Evolutionary conservation across 164 flowering plant genomes (phyloP).

Genomic region (Paratinospora sagittata): DNA sequence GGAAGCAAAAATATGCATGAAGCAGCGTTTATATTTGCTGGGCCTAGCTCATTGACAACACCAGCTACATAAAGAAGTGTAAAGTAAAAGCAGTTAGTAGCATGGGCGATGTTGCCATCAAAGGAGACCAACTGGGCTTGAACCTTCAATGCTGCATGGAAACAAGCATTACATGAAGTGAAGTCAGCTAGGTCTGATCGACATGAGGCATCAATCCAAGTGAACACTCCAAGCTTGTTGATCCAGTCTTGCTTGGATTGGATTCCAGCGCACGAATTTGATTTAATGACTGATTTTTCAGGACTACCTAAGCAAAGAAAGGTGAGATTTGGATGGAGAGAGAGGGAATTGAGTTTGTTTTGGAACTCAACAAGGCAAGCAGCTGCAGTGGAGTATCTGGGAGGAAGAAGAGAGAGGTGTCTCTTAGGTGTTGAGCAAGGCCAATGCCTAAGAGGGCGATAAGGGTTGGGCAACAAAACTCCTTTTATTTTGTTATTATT

Average conservation of each 20-base stretch:
- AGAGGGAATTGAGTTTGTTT: no score
- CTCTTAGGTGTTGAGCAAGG: no score
- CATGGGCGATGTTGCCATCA: not conserved
- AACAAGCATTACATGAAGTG: not conserved
- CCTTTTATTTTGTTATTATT: no score
- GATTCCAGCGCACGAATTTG: not conserved
- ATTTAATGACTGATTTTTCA: not conserved
- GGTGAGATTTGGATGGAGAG: not conserved
- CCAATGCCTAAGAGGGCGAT: no score
- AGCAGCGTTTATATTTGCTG: not conserved
- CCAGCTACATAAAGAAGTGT: not conserved
- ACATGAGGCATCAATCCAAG: not conserved
- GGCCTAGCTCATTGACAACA: not conserved
- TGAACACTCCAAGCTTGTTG: not conserved
- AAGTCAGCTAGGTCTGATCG: not conserved
- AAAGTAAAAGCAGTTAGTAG: not conserved
- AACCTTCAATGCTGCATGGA: not conserved
- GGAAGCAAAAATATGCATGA: not conserved
- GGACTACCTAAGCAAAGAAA: not conserved
- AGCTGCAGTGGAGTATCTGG: no score
- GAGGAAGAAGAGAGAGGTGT: no score
- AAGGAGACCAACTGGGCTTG: not conserved
- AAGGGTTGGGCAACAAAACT: no score
- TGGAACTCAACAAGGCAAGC: no score
- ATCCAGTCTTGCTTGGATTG: conserved; percentile 1